These are phyloP conservation scores for Solanum commersonii DNA, from an alignment of 257 asterid genomes.

Conservation along the genomic window DNA sequence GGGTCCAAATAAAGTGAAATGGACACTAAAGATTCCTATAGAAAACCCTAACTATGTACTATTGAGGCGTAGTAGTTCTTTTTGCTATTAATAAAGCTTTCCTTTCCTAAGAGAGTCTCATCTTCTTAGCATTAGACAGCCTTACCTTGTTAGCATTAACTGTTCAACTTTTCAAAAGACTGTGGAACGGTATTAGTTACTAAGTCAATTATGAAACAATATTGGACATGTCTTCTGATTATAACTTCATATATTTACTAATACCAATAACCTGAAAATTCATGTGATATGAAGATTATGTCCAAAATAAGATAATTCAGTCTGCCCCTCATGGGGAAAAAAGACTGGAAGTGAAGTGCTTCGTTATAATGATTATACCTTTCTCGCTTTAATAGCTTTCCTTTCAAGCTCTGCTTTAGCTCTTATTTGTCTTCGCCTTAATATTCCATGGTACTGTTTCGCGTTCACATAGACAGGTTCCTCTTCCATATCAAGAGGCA, in stretches of 20 bases:
- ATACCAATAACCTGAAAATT: background rate
- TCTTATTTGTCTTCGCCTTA: conserved; percentile 69
- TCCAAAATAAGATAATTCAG: background rate
- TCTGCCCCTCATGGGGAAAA: background rate
- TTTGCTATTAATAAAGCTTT: background rate
- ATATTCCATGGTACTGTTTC: conserved; percentile 71
- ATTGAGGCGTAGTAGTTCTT: background rate
- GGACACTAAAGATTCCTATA: background rate
- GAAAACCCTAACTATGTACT: background rate
- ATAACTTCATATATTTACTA: background rate
- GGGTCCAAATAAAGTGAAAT: background rate
- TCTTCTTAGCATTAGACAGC: background rate
- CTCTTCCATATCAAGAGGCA: conserved; percentile 76
- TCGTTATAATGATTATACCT: conserved; percentile 27
- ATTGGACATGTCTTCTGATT: background rate
- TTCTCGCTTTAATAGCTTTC: conserved; percentile 50
- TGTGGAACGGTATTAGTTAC: background rate
- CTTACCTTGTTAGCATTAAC: background rate
- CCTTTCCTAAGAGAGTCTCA: background rate
- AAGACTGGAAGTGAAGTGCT: background rate
- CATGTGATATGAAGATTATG: background rate
- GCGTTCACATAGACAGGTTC: conserved; percentile 83
- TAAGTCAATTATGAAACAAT: background rate
- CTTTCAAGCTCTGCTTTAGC: conserved; percentile 78
- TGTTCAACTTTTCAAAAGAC: background rate